Percentiles rank a stretch among this genome's conserved stretches.
Evolutionary conservation across 371 early-diverging fungal genomes (phyloP).

Genomic region (Circinella minor): DNA sequence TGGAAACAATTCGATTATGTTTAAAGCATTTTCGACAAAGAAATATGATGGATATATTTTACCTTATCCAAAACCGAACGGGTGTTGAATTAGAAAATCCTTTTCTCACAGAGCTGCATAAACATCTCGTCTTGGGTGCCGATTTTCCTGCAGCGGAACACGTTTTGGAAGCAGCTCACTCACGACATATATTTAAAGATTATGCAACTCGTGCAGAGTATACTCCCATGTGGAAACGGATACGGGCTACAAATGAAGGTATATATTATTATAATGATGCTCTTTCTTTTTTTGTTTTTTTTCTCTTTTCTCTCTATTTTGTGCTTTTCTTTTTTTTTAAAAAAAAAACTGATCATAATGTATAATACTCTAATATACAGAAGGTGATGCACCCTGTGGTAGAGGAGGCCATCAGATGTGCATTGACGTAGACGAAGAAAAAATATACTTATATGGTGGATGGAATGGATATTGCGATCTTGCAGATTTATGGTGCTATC

Average conservation of each 20-base stretch:
- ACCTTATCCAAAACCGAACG: conserved; percentile 67
- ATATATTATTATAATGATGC: not conserved
- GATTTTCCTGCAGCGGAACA: conserved; percentile 77
- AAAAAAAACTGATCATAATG: too few relatives aligned
- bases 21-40: conserved; percentile 90
- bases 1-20: conserved; percentile 81
- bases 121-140: conserved; percentile 66
- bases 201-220: conserved; percentile 73
- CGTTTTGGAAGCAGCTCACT: conserved; percentile 63
- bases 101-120: conserved; percentile 75
- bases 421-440: conserved; percentile 73
- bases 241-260: conserved; percentile 46
- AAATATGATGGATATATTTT: conserved; percentile 74
- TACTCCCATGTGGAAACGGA: conserved; percentile 73
- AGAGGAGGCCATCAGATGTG: conserved; percentile 99
- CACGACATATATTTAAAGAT: conserved; percentile 67
- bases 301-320: too few relatives aligned
- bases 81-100: conserved; percentile 78
- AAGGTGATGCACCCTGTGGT: conserved; percentile 51
- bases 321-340: too few relatives aligned
- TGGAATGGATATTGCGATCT: conserved; percentile 93
- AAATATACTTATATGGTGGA: conserved; percentile 94
- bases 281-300: not conserved
- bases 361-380: not conserved
- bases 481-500: conserved; percentile 90